phyloP scores from a whole-genome alignment of 257 asterid genomes.

The Nicotiana paniculata region DNA sequence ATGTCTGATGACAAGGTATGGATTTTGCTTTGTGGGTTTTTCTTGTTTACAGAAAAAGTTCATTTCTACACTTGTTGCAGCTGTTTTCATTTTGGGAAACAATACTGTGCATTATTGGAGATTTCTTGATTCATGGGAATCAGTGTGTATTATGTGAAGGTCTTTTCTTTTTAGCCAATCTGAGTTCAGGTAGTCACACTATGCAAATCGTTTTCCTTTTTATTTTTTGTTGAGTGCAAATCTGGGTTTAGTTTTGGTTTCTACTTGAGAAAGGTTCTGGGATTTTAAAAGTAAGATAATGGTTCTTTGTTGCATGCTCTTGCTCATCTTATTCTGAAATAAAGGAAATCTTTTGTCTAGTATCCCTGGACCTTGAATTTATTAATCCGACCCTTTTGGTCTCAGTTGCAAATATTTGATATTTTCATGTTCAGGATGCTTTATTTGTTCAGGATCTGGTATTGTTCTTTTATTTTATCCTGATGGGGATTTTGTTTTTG shows the following conservation, averaged over 20 bases:
- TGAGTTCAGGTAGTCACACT: neutral
- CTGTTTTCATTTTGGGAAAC: neutral
- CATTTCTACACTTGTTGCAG: neutral
- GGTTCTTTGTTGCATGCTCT: neutral
- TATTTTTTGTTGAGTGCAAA: neutral
- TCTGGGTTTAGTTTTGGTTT: neutral
- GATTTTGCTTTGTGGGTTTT: neutral
- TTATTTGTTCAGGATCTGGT: neutral
- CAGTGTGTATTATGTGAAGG: neutral
- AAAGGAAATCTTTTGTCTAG: neutral
- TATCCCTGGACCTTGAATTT: neutral
- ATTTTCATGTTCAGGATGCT: neutral
- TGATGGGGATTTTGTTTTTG: neutral
- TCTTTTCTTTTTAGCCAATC: neutral
- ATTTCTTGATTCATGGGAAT: neutral
- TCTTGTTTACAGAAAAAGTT: neutral
- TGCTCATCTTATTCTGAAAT: neutral
- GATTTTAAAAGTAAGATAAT: neutral
- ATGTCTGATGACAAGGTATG: conserved; percentile 56
- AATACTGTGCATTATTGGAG: neutral
- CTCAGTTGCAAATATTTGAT: neutral
- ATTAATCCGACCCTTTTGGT: neutral
- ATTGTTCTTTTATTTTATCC: neutral
- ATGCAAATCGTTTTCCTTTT: neutral
- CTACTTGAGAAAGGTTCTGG: neutral